A percentile compares a stretch with the other conserved stretches of the same genome.
These are phyloP conservation scores for Grosmannia penicillata DNA, from an alignment of 2,329 filamentous ascomycete genomes.

Conservation along the genomic window DNA sequence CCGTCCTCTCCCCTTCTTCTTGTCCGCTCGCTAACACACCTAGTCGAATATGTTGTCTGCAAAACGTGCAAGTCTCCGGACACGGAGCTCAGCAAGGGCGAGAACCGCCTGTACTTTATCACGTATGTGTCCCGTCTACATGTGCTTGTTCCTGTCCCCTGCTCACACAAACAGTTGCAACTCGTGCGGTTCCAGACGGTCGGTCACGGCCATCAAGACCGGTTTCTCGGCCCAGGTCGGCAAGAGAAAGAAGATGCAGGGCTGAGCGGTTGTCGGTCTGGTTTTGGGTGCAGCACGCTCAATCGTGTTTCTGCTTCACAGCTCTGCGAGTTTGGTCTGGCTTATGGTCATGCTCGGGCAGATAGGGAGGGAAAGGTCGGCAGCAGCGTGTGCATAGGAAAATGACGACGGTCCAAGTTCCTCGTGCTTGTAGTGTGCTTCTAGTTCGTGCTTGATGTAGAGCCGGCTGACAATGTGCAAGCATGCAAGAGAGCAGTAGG, in stretches of 20 bases:
- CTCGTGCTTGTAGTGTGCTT: no score
- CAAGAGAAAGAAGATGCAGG: constrained; percentile 91
- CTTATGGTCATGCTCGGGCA: no score
- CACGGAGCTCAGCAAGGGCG: constrained; percentile 94
- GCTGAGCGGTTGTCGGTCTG: constrained; percentile 32
- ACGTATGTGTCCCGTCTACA: constrained; percentile 30
- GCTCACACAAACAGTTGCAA: constrained; percentile 8
- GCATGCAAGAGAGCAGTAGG: no score
- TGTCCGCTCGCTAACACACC: constrained; percentile 23
- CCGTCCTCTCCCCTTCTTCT: constrained; percentile 12
- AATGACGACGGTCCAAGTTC: no score
- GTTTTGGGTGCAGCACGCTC: no score
- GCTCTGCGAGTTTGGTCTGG: no score
- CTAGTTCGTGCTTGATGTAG: no score
- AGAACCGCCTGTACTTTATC: constrained; percentile 98
- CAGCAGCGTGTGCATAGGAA: no score
- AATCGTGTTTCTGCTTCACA: no score
- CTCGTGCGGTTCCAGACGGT: constrained; percentile 60
- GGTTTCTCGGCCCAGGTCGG: constrained; percentile 99
- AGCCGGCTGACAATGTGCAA: no score
- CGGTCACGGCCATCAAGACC: constrained; percentile 96
- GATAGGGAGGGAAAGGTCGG: no score
- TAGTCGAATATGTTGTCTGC: constrained; percentile 90
- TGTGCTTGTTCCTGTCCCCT: not conserved
- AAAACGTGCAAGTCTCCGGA: constrained; percentile 94